Evolutionary conservation across 139 green algal genomes (phyloP).

Genomic region (Coelastrella sp.): DNA sequence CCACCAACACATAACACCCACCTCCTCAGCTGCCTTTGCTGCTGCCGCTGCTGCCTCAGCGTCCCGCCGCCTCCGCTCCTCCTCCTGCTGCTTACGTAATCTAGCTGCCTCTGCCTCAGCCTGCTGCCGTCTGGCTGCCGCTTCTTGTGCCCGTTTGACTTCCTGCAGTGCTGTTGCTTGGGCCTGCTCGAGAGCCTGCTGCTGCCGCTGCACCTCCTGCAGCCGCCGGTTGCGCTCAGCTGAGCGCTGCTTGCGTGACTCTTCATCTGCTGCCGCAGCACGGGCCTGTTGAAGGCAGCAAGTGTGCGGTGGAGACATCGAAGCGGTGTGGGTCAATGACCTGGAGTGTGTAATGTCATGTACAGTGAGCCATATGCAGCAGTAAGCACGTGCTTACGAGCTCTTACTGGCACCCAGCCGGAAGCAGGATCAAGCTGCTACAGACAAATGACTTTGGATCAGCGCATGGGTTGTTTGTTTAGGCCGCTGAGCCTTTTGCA

Average conservation of each 20-base stretch:
- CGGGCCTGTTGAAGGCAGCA: not conserved
- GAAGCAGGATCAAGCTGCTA: too few species aligned
- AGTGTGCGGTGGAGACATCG: not conserved
- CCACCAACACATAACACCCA: not conserved
- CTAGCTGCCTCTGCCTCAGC: constrained; percentile 20
- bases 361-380: not conserved
- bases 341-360: not conserved
- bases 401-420: too few species aligned
- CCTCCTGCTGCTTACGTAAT: constrained; percentile 7
- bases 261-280: constrained; percentile 32
- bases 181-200: constrained; percentile 37
- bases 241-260: not conserved
- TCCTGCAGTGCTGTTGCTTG: constrained; percentile 28
- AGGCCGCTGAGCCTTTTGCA: too few species aligned
- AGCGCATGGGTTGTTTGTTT: too few species aligned
- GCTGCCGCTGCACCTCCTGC: constrained; percentile 36
- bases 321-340: not conserved
- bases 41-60: constrained; percentile 31
- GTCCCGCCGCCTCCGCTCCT: not conserved
- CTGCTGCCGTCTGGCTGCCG: constrained; percentile 17
- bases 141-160: constrained; percentile 7
- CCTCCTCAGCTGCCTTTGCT: constrained; percentile 31
- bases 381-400: too few species aligned
- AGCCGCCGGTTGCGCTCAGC: constrained; percentile 10
- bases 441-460: too few species aligned